Evolutionary conservation across 2,329 filamentous ascomycete species (phyloP), one percentile per base, ranked within the genome.

Genomic region (Xylariales sp.): DNA sequence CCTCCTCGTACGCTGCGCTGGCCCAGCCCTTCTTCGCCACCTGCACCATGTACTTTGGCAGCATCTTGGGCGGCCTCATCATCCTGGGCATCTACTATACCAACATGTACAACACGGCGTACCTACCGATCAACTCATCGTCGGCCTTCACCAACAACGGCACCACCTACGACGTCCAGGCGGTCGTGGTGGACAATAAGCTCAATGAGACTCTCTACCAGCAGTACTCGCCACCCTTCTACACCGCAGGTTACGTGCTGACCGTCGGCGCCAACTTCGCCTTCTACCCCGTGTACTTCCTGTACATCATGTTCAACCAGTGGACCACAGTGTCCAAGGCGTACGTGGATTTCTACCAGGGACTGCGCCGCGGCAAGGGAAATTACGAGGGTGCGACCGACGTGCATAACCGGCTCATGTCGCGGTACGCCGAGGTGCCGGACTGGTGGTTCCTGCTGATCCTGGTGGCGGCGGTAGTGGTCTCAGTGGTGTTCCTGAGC

Each of bases 401-500:
- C 42, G 48, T 66, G 1, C 65, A 71, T 27, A 66, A 52, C 3
- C 52, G 62, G 0, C 50, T 67, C 2, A 71, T 73, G 67, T 46
- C 55, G 5, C 55, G 52, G 2, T 72, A 71, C 42, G 52, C 55
- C 0, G 69, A 72, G 32, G 66, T 72, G 1, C 69, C 69, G 0
- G 68, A 71, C 40, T 73, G 68, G 68, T 73, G 66, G 69, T 69
- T 67, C 47, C 46, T 69, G 5, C 21, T 60, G 23, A 65, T 69
- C 29, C 54, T 68, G 4, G 41, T 55, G 15, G 43, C 24, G 29
- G 53, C 59, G 37, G 53, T 63, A 38, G 47, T 61, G 17, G 54
- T 63, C 15, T 54, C 58, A 5, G 50, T 61, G 28, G 43, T 63
- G 36, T 50, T 57, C 32, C 47, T 62, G n/a, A 40, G 46, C 14